Conservation (phyloP, 2,329 filamentous ascomycete species). For the Exophiala oligosperma region DNA sequence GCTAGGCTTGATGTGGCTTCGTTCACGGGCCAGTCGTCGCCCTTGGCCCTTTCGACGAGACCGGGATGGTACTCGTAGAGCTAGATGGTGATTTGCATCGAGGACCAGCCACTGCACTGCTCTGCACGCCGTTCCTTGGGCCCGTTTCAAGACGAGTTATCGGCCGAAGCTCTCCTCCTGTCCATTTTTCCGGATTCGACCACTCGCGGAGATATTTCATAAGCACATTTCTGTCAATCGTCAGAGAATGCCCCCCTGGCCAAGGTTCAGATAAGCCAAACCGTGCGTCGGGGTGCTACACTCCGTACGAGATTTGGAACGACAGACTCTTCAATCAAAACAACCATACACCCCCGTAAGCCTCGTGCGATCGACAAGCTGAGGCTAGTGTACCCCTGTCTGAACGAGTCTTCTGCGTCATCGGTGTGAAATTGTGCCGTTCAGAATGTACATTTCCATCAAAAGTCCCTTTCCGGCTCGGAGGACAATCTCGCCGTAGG, state of each 20-base stretch:
- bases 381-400: neutral
- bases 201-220: neutral
- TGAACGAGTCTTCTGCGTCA: slow-evolving; percentile 1
- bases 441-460: neutral
- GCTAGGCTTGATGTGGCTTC: neutral
- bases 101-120: neutral
- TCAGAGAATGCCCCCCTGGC: neutral
- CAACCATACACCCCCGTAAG: neutral
- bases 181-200: neutral
- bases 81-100: slow-evolving; percentile 1
- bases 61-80: neutral
- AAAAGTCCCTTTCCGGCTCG: slow-evolving; percentile 1
- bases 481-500: neutral
- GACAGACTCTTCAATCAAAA: neutral
- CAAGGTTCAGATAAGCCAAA: neutral
- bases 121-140: neutral
- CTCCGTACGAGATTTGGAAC: neutral
- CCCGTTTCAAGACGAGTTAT: neutral
- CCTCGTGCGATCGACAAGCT: slow-evolving; percentile 10
- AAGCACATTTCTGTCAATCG: no score
- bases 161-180: neutral
- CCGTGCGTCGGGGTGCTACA: neutral
- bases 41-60: neutral
- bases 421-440: neutral
- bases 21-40: neutral